Evolutionary conservation across 1,139 yeast species (phyloP).

Genomic region (Debaryomycetaceae sp.): DNA sequence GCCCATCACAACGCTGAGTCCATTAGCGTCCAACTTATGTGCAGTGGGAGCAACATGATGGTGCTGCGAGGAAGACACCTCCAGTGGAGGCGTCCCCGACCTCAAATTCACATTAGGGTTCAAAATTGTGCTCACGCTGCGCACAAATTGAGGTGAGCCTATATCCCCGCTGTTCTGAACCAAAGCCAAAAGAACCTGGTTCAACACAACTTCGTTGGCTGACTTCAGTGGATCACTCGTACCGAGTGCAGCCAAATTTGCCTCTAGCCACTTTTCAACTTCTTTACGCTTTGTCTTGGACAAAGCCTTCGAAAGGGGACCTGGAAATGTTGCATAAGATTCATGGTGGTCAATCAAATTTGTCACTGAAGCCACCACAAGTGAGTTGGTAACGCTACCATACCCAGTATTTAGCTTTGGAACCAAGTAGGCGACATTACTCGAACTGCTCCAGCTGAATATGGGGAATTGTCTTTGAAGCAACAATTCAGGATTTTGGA

Average conservation of each 20-base stretch:
- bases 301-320: slow-evolving; percentile 50
- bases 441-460: slow-evolving; percentile 61
- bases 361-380: slow-evolving; percentile 4
- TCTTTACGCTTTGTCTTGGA: slow-evolving; percentile 56
- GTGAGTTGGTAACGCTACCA: slow-evolving; percentile 1
- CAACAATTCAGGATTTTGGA: slow-evolving; percentile 32
- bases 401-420: slow-evolving; percentile 16
- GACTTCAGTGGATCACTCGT: slow-evolving; percentile 6
- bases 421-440: slow-evolving; percentile 25
- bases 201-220: slow-evolving; percentile 25
- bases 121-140: slow-evolving; percentile 25
- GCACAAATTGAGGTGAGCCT: slow-evolving; percentile 21
- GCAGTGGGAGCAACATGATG: slow-evolving; percentile 18
- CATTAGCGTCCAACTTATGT: slow-evolving; percentile 32
- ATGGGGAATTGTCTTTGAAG: slow-evolving; percentile 69
- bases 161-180: slow-evolving; percentile 29
- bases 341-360: slow-evolving; percentile 16
- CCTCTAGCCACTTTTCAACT: slow-evolving; percentile 55
- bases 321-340: slow-evolving; percentile 45
- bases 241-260: slow-evolving; percentile 14
- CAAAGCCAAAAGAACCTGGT: slow-evolving; percentile 25
- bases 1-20: slow-evolving; percentile 30
- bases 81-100: slow-evolving; percentile 10
- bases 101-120: slow-evolving; percentile 33
- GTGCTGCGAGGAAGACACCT: slow-evolving; percentile 17